phyloP scores from a whole-genome alignment of 805 yeast species.

The Candida cerambycidarum region DNA sequence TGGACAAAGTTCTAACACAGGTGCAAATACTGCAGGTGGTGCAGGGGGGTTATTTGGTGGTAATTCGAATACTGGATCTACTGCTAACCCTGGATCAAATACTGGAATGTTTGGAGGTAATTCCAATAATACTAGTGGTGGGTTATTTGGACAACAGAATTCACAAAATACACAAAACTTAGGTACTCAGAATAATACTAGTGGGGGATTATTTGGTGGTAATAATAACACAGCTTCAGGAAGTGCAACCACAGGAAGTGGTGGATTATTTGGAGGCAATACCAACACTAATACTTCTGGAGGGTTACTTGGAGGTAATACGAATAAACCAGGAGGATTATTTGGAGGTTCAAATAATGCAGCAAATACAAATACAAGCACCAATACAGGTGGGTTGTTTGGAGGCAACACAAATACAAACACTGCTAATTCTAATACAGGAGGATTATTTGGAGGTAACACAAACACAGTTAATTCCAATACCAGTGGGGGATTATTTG shows the following conservation, averaged over 20 bases:
- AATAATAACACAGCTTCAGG: not conserved
- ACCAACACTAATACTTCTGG: not conserved
- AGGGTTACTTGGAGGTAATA: slow-evolving; percentile 1
- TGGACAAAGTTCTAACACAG: not conserved
- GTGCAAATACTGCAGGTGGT: not conserved
- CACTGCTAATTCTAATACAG: not conserved
- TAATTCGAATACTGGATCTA: not conserved
- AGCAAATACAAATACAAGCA: not conserved
- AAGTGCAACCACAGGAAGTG: not conserved
- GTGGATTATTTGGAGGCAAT: slow-evolving; percentile 1
- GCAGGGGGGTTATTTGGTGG: slow-evolving; percentile 2
- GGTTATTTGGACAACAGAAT: slow-evolving; percentile 4
- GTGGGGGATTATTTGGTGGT: not conserved
- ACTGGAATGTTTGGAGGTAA: slow-evolving; percentile 1
- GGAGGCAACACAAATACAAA: slow-evolving; percentile 1
- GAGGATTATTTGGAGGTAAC: not conserved
- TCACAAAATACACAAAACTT: not conserved
- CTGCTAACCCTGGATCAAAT: not conserved
- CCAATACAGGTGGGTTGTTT: slow-evolving; percentile 1
- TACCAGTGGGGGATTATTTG: not conserved
- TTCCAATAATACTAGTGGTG: slow-evolving; percentile 7
- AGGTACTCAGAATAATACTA: not conserved
- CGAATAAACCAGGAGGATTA: slow-evolving; percentile 9
- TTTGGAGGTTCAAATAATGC: not conserved
- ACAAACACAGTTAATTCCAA: no score